Evolutionary conservation across 2,329 filamentous ascomycete species (phyloP).

Genomic region (Diplodia seriata): DNA sequence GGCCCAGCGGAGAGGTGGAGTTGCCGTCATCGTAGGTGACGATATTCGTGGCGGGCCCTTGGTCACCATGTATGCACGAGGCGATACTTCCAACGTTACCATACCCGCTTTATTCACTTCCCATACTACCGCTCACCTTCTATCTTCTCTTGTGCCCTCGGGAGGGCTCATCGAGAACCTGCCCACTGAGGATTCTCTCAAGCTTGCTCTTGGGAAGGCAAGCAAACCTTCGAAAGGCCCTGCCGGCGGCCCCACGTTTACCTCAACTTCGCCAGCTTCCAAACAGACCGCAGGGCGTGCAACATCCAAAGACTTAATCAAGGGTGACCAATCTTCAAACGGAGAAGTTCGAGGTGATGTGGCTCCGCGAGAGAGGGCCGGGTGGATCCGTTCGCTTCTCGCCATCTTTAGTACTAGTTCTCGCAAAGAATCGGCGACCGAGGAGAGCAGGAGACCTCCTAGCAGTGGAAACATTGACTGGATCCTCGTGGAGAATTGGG

Average conservation of each 20-base stretch:
- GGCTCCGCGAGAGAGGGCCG: slow-evolving; percentile 42
- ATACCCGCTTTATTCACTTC: slow-evolving; percentile 96
- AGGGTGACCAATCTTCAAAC: not conserved
- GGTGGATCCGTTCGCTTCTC: slow-evolving; percentile 57
- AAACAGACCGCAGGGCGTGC: slow-evolving; percentile 39
- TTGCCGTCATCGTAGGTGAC: slow-evolving; percentile 92
- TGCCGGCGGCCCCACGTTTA: slow-evolving; percentile 38
- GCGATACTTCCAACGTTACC: slow-evolving; percentile 91
- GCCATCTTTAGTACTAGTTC: slow-evolving; percentile 51
- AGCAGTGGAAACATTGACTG: slow-evolving; percentile 77
- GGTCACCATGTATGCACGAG: slow-evolving; percentile 98
- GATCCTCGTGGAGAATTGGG: slow-evolving; percentile 72
- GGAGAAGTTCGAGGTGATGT: slow-evolving; percentile 6
- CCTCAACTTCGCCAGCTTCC: slow-evolving; percentile 39
- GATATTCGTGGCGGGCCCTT: slow-evolving; percentile 86
- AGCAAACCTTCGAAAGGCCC: slow-evolving; percentile 39
- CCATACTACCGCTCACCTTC: slow-evolving; percentile 88
- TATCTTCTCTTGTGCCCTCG: slow-evolving; percentile 83
- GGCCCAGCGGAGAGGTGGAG: slow-evolving; percentile 88
- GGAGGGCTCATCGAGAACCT: slow-evolving; percentile 66
- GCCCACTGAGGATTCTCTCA: slow-evolving; percentile 63
- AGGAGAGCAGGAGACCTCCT: slow-evolving; percentile 69
- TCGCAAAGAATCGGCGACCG: slow-evolving; percentile 37
- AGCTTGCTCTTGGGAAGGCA: slow-evolving; percentile 34
- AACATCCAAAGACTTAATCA: not conserved